A percentile compares a stretch with the other conserved stretches of the same genome.
These are phyloP conservation scores for Bryum argenteum DNA, from an alignment of 225 moss, liverwort and hornwort genomes.

Conservation along the genomic window DNA sequence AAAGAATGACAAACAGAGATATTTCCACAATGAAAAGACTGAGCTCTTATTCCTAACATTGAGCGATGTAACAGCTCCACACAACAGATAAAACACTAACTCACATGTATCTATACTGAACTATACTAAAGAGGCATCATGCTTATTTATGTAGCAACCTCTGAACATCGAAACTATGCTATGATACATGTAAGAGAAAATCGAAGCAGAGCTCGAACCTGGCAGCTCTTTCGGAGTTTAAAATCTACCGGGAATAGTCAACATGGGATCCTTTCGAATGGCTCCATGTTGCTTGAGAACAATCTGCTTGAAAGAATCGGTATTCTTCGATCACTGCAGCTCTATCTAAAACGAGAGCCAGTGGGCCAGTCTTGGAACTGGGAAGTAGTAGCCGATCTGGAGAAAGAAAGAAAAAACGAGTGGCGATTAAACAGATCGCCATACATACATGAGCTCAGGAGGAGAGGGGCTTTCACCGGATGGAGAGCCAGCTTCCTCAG, in stretches of 20 bases:
- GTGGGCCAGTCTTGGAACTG: neutral
- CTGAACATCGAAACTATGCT: neutral
- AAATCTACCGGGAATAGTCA: slow-evolving; percentile 39
- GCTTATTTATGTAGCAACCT: neutral
- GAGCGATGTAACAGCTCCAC: too few relatives aligned
- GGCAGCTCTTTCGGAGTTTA: slow-evolving; percentile 48
- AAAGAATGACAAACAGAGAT: too few relatives aligned
- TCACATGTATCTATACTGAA: neutral
- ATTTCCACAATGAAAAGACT: too few relatives aligned
- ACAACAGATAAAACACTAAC: too few relatives aligned
- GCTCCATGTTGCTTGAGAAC: slow-evolving; percentile 14
- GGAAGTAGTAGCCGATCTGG: too few relatives aligned
- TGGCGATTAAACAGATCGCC: slow-evolving; percentile 26
- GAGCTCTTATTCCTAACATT: too few relatives aligned
- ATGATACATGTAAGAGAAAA: neutral
- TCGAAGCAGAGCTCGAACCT: slow-evolving; percentile 26
- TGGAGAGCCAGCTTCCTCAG: neutral
- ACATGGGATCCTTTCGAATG: slow-evolving; percentile 13
- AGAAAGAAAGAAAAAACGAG: neutral
- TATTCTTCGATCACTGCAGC: slow-evolving; percentile 18
- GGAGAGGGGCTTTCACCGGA: slow-evolving; percentile 24
- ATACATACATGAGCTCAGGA: slow-evolving; percentile 10
- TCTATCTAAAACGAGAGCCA: slow-evolving; percentile 40
- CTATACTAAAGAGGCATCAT: slow-evolving; percentile 2
- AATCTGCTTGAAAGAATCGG: neutral